Evolutionary conservation across 2,329 filamentous ascomycete genomes (phyloP), one percentile per base, ranked within the genome.

Genomic region (Fusarium sp.): DNA sequence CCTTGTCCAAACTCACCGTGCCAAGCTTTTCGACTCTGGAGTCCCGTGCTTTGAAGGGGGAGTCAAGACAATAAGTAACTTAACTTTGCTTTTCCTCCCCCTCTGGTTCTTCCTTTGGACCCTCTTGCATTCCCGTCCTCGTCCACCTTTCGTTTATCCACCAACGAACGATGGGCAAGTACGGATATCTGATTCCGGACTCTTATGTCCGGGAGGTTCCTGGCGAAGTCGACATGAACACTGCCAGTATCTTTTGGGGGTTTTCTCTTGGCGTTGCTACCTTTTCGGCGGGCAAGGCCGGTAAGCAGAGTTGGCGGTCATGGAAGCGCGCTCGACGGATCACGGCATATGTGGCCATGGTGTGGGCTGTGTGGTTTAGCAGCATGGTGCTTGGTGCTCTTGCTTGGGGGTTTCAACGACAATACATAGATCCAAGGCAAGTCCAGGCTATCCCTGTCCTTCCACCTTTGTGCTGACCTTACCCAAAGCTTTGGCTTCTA

Each of bases 191-290:
- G 11, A 66, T 79, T 29, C 73, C 77, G 54, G 70, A 78, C 37
- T 59, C 63, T 5, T 79, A 78, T 11, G 75, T 77, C 45, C 72
- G 61, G 6, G 71, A 79, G 45, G 31, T 72, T 4, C 76, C 76
- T 0, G 60, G 24, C 3, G 62, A 77, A 13, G 67, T 61, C 10
- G 75, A 78, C 35, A 76, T 75, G 79, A 77, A 76, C 9, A 76
- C 42, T 0, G 50, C 75, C 9, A 78, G 77, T 13, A 77, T 79
- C 1, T 70, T 79, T 11, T 79, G 74, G 75, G 77, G 77, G 0
- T 71, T 79, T 11, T 77, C 77, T 2, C 60, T 79, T 0, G 76
- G 62, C 0, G 67, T 71, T 0, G 75, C 72, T 0, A 13, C 78
- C 0, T 79, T 79, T 6, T 72, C 74, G 0, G 65, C 62, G 0